Evolutionary conservation across 495 filamentous ascomycete genomes (phyloP), one percentile per base, ranked within the genome.

Genomic region (Xylaria longipes): DNA sequence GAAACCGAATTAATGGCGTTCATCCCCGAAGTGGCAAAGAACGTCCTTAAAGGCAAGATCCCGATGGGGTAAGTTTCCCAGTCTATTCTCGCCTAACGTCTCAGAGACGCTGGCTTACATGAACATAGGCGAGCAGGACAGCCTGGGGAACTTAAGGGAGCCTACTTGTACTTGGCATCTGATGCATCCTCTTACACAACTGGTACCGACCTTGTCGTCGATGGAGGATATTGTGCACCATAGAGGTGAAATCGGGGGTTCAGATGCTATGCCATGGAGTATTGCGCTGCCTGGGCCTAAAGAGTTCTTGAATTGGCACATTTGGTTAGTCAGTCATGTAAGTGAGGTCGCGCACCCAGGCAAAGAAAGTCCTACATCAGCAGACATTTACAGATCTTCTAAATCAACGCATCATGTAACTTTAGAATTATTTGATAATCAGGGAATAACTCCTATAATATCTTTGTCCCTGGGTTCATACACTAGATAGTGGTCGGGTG

Each of bases 101-200:
- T 29, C 20, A 7, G 8, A 29, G 11, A 22, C 50, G 2, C 8
- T 27, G 35, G n/a, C 15, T 20, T 20, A 43, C 54, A 27, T 65
- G 71, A 72, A 73, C 73, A 48, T 39, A 88, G 88, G n/a, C 87
- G 92, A 41, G 90, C 92, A 78, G 92, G 89, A 22, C 84, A 92
- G 74, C 84, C 89, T 0, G 86, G 87, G 61, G 94, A 97, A 83
- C 82, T 97, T 63, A 97, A 97, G 85, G 94, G 94, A 8, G 92
- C 91, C 6, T 97, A 92, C 76, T 82, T 97, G n/a, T 97, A 95
- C 77, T 81, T 97, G 68, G 94, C 93, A 5, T 92, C 90, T 20
- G 94, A 97, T 81, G 94, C 94, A 3, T 86, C 89, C 6, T 90
- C 90, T 50, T 97, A 95, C 81, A 97, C 91, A 22, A 98, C 94